Conservation (phyloP, 2,329 filamentous ascomycete genomes). For the Penicillium sp. region DNA sequence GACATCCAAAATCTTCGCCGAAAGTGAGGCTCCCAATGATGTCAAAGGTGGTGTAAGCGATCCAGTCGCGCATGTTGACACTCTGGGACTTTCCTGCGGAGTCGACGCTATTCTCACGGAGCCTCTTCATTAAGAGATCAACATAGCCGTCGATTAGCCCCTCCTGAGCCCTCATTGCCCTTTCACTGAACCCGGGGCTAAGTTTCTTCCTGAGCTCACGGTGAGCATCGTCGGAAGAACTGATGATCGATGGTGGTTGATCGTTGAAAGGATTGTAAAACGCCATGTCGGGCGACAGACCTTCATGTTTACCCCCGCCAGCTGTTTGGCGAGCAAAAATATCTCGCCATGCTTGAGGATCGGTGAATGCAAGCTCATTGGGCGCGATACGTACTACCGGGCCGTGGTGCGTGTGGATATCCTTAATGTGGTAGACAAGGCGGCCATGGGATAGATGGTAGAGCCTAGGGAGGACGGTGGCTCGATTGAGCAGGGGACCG, state of each 20-base stretch:
- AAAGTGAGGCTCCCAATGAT: no score
- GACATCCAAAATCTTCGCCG: no score
- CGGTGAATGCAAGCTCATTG: conserved; percentile 32
- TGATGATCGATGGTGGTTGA: no score
- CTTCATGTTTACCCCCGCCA: not conserved
- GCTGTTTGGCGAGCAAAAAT: conserved; percentile 19
- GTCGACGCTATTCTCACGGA: not conserved
- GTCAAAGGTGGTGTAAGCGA: no score
- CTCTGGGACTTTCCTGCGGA: not conserved
- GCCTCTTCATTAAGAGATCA: not conserved
- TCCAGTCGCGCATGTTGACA: no score
- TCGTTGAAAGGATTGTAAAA: no score
- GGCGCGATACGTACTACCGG: conserved; percentile 34
- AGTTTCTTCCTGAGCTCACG: no score
- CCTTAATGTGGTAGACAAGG: conserved; percentile 20
- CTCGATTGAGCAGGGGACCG: not conserved
- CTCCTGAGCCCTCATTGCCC: not conserved
- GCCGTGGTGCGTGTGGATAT: conserved; percentile 35
- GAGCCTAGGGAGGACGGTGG: not conserved
- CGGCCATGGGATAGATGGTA: conserved; percentile 16
- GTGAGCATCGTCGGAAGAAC: no score
- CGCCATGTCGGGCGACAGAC: no score
- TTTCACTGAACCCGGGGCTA: not conserved
- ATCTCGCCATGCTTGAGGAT: conserved; percentile 26
- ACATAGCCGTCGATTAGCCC: not conserved